Evolutionary conservation across 371 early-diverging fungal species (phyloP).

Genomic region (Mucor saturninus): DNA sequence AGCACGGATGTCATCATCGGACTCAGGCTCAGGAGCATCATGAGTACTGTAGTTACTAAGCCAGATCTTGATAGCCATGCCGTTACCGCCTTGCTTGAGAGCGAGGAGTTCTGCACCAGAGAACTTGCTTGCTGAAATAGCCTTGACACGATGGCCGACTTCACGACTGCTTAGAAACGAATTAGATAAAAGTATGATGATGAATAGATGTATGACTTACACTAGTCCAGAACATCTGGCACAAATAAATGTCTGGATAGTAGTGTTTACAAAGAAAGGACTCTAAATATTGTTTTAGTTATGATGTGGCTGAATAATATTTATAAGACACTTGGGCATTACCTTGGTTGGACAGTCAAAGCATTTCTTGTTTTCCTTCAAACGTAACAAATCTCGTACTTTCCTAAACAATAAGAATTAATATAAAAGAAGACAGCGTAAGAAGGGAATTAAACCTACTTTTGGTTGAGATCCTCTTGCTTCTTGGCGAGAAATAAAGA

Average conservation of each 20-base stretch:
- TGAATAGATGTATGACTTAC: slow-evolving; percentile 34
- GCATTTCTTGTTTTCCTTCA: slow-evolving; percentile 67
- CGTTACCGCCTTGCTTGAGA: slow-evolving; percentile 66
- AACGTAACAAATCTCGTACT: slow-evolving; percentile 26
- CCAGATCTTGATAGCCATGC: slow-evolving; percentile 45
- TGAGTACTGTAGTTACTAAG: slow-evolving; percentile 25
- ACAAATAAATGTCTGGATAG: slow-evolving; percentile 64
- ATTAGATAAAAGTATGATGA: background rate
- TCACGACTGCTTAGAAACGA: slow-evolving; percentile 52
- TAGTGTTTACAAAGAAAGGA: slow-evolving; percentile 68
- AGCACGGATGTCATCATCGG: slow-evolving; percentile 39
- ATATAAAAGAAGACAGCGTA: background rate
- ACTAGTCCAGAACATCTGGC: slow-evolving; percentile 68
- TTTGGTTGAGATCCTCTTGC: slow-evolving; percentile 26
- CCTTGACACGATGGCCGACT: slow-evolving; percentile 71
- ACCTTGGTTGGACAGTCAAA: slow-evolving; percentile 70
- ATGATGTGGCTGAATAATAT: background rate
- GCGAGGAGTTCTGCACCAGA: slow-evolving; percentile 59
- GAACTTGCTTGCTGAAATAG: slow-evolving; percentile 68
- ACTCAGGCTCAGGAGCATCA: slow-evolving; percentile 38
- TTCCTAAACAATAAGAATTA: slow-evolving; percentile 1
- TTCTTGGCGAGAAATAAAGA: slow-evolving; percentile 27
- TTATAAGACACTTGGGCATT: background rate
- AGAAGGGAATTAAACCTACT: slow-evolving; percentile 7
- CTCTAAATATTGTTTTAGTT: slow-evolving; percentile 35